Conservation (phyloP, 257 asterid genomes). For the Cordia subcordata region DNA sequence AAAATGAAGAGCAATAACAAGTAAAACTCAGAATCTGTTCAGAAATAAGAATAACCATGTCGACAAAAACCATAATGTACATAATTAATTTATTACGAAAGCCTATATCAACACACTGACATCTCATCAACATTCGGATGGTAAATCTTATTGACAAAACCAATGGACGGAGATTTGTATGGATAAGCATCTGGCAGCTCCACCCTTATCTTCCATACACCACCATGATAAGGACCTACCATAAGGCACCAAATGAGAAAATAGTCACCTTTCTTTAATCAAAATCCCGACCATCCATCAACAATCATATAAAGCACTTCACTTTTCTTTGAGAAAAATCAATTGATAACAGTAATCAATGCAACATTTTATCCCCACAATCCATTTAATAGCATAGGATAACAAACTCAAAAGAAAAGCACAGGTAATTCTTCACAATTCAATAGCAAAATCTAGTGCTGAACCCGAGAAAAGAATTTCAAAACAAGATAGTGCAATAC, state of each 20-base stretch:
- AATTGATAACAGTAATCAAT: conserved; percentile 13
- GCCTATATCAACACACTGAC: conserved; percentile 41
- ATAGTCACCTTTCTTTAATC: neutral
- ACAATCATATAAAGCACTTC: conserved; percentile 11
- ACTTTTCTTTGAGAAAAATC: conserved; percentile 13
- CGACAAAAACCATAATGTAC: neutral
- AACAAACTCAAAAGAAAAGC: too few species aligned
- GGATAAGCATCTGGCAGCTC: conserved; percentile 92
- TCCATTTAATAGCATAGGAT: too few species aligned
- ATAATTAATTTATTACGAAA: neutral
- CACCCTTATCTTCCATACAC: conserved; percentile 82
- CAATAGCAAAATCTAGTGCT: too few species aligned
- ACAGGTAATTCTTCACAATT: too few species aligned
- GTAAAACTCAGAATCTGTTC: neutral
- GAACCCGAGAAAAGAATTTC: too few species aligned
- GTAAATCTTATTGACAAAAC: conserved; percentile 77
- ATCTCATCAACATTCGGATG: conserved; percentile 94
- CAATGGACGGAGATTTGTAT: conserved; percentile 85
- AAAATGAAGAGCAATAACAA: conserved; percentile 9
- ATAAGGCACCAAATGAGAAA: conserved; percentile 24
- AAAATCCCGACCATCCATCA: conserved; percentile 3
- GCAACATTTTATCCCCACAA: conserved; percentile 1
- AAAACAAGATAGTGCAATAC: too few species aligned
- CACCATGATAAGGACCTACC: conserved; percentile 86
- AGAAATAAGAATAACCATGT: neutral